Evolutionary conservation across 192 early-diverging fungal genomes (phyloP), one percentile per base, ranked within the genome.

Genomic region (Ramicandelaber brevisporus): DNA sequence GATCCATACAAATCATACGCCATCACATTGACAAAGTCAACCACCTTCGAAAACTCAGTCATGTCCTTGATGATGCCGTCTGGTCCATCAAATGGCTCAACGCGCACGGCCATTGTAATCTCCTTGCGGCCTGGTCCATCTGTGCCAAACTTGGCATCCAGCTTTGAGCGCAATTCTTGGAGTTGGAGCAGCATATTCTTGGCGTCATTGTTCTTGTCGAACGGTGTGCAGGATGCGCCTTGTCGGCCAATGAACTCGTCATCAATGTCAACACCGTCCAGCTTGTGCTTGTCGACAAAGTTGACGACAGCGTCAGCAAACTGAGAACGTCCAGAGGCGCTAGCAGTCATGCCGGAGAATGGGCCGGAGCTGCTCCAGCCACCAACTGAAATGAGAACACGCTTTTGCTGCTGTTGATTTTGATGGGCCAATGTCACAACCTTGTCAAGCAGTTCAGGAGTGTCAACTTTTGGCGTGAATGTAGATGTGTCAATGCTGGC

Each of bases 331-430:
- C 17, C 34, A n/a, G 32, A 37, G 3, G 36, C 14, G 0, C 26
- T 30, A 9, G 62, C 54, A 1, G 55, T 42, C 20, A 68, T 54
- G 7, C 50, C 34, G 0, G 67, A 68, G 33, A 76, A 57, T 17
- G 44, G 42, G 36, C 57, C 42, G 1, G 71, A 74, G 15, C 73
- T 70, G 14, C 59, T 69, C 61, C 70, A 80, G 3, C 76, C 76
- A 23, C 76, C 76, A 21, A 76, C 51, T 0, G 70, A 63, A n/a
- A 80, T 26, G 20, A 74, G 34, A 6, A 68, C 61, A 14, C 37
- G 34, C 7, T 26, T 28, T n/a, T n/a, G n/a, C n/a, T n/a, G n/a
- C n/a, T n/a, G n/a, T n/a, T n/a, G n/a, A n/a, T n/a, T n/a, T n/a
- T n/a, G n/a, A n/a, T n/a, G n/a, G 9, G 33, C 33, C 6, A 26